Conservation (phyloP, 108 stramenopile genomes). For the Seminavis robusta region DNA sequence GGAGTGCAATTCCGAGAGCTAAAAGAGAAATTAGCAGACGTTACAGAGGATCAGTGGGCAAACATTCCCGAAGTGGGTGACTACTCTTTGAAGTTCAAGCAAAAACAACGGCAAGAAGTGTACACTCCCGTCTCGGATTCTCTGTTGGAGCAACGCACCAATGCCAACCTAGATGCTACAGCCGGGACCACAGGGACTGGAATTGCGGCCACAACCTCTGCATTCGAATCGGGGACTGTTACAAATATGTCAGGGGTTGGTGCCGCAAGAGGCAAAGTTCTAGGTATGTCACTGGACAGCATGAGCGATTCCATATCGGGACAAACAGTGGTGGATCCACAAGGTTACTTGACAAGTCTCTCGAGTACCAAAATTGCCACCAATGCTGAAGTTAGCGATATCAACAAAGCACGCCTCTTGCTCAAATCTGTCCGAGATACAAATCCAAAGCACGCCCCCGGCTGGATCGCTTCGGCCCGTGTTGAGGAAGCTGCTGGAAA, state of each 20-base stretch:
- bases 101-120: conserved; percentile 72
- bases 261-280: conserved; percentile 86
- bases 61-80: conserved; percentile 96
- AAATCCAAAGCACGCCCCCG: conserved; percentile 96
- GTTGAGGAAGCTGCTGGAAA: conserved; percentile 97
- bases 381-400: conserved; percentile 85
- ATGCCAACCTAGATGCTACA: conserved; percentile 44
- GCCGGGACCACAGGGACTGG: conserved; percentile 28
- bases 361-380: conserved; percentile 28
- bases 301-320: conserved; percentile 86
- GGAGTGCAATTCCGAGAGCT: conserved; percentile 95
- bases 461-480: conserved; percentile 97
- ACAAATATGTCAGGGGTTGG: conserved; percentile 73
- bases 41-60: conserved; percentile 94
- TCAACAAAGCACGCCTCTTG: conserved; percentile 92
- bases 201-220: conserved; percentile 21
- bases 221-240: conserved; percentile 6
- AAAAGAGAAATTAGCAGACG: conserved; percentile 83
- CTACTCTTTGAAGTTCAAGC: conserved; percentile 85
- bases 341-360: conserved; percentile 92
- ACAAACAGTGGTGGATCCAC: conserved; percentile 93
- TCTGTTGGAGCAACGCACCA: conserved; percentile 59
- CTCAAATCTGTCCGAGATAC: conserved; percentile 93
- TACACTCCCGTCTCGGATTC: conserved; percentile 93
- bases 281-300: conserved; percentile 89